phyloP scores from a whole-genome alignment of 2,329 filamentous ascomycete species.

The Claviceps pazoutovae region DNA sequence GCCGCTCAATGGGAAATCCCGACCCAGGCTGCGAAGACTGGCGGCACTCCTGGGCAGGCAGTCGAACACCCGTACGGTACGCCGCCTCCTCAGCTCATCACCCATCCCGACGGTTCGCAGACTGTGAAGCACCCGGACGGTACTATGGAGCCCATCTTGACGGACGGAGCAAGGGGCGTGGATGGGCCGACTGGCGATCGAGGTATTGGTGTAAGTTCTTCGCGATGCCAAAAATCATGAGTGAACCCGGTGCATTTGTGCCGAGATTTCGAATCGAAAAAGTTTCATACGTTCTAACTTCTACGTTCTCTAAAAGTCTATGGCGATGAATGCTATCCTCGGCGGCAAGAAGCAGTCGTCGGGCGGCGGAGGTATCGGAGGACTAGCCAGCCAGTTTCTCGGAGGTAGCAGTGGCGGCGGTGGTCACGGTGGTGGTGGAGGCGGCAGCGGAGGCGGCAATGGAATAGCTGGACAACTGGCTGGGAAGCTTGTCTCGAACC shows the following conservation, averaged over 20 bases:
- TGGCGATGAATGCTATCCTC: constrained; percentile 47
- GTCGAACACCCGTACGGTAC: constrained; percentile 49
- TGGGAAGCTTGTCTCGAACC: constrained; percentile 40
- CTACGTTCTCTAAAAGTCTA: constrained; percentile 26
- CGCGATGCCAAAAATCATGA: neutral
- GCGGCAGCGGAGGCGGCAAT: constrained; percentile 22
- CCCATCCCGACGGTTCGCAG: constrained; percentile 48
- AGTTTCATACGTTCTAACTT: neutral
- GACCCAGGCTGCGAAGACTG: constrained; percentile 47
- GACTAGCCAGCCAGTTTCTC: constrained; percentile 6
- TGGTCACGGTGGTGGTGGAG: constrained; percentile 15
- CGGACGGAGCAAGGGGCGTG: constrained; percentile 34
- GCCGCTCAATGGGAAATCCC: constrained; percentile 63
- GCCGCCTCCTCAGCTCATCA: constrained; percentile 43
- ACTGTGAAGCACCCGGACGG: constrained; percentile 47
- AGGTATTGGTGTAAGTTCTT: constrained; percentile 45
- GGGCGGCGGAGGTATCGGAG: constrained; percentile 14
- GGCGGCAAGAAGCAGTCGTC: constrained; percentile 26
- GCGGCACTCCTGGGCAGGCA: constrained; percentile 42
- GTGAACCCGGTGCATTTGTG: neutral
- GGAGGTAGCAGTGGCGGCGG: constrained; percentile 22
- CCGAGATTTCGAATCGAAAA: neutral
- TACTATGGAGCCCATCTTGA: constrained; percentile 44
- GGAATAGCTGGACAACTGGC: constrained; percentile 39
- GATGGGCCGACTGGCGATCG: constrained; percentile 44